These are phyloP conservation scores for Eucalyptus polybractea DNA, from an alignment of 345 rosid species.

Conservation along the genomic window DNA sequence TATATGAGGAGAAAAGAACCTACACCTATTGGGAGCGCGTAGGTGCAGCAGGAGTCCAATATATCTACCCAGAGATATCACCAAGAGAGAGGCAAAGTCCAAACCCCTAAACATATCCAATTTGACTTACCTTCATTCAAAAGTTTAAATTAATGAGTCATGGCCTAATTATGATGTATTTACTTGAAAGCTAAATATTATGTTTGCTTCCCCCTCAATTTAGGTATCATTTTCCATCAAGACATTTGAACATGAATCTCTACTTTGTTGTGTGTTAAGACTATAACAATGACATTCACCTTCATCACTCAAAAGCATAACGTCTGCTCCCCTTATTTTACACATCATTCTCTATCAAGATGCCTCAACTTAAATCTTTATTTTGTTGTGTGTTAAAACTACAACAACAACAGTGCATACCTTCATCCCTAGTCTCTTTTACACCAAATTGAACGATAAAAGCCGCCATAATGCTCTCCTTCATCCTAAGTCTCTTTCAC, in stretches of 20 bases:
- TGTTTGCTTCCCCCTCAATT: neutral
- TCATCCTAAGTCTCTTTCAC: neutral
- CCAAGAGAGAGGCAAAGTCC: neutral
- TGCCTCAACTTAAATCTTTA: neutral
- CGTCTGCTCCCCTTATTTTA: too few relatives aligned
- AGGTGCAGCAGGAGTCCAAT: neutral
- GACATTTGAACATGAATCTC: too few relatives aligned
- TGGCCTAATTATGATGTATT: neutral
- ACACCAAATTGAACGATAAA: neutral
- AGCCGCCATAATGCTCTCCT: neutral
- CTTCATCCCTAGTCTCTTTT: neutral
- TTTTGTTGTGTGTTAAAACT: neutral
- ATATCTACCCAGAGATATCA: accelerated
- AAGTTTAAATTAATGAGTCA: too few relatives aligned
- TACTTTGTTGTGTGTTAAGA: too few relatives aligned
- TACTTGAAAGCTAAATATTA: neutral
- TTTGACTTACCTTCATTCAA: neutral
- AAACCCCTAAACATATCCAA: neutral
- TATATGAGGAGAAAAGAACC: neutral
- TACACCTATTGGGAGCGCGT: accelerated
- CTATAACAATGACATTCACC: too few relatives aligned
- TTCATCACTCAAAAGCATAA: too few relatives aligned
- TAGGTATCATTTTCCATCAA: neutral
- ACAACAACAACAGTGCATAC: neutral
- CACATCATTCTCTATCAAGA: neutral